Conservation (phyloP, 352 stramenopile species). For the Phytophthora quininea region DNA sequence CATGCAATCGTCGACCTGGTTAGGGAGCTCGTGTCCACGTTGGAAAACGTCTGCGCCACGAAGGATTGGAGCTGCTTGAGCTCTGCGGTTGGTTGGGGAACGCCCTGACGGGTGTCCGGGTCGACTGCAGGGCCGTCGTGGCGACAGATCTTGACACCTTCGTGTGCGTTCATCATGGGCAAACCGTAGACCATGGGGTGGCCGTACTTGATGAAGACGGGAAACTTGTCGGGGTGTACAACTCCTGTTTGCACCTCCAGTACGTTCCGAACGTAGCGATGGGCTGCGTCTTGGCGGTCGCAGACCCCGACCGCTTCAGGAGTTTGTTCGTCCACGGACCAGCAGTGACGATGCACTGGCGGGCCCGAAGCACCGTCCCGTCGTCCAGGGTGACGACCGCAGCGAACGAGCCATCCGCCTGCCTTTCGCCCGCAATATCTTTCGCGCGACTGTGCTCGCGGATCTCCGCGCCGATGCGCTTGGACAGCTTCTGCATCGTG, state of each 20-base stretch:
- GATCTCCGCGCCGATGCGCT: conserved; percentile 40
- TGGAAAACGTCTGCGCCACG: conserved; percentile 49
- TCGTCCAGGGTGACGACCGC: conserved; percentile 40
- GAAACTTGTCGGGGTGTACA: conserved; percentile 57
- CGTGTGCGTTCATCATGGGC: conserved; percentile 41
- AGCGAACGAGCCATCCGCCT: conserved; percentile 17
- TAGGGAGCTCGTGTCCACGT: conserved; percentile 50
- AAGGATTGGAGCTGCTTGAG: conserved; percentile 39
- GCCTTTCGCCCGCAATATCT: conserved; percentile 28
- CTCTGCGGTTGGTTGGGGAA: conserved; percentile 37
- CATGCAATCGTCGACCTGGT: conserved; percentile 72
- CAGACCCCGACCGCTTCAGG: conserved; percentile 21
- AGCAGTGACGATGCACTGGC: conserved; percentile 65
- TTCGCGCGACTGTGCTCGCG: conserved; percentile 43
- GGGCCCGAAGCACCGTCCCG: conserved; percentile 25
- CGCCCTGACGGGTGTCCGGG: conserved; percentile 43
- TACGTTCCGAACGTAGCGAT: conserved; percentile 74
- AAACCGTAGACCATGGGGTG: conserved; percentile 59
- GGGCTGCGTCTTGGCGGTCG: conserved; percentile 53
- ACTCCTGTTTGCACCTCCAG: conserved; percentile 55
- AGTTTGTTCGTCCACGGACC: conserved; percentile 62
- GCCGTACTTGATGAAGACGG: conserved; percentile 75
- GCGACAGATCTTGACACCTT: conserved; percentile 79
- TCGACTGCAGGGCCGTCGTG: conserved; percentile 61
- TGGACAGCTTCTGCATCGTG: conserved; percentile 51